These are phyloP conservation scores for Arthrobotrys pseudoclavata DNA, from an alignment of 2,329 filamentous ascomycete genomes.

Conservation along the genomic window DNA sequence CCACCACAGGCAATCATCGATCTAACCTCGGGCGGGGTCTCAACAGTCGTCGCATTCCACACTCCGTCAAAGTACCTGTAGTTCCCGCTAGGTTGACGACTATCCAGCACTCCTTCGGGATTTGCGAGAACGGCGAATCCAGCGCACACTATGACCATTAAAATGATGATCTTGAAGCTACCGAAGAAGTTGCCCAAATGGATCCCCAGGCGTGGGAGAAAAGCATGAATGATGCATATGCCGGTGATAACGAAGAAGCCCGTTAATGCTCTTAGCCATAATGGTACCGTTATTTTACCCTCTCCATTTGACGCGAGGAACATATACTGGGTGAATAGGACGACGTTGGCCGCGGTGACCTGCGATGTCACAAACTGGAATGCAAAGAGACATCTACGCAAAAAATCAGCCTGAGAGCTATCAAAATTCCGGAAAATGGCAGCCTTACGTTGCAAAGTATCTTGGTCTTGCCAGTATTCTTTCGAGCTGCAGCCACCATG, in stretches of 20 bases:
- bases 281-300: conserved; percentile 21
- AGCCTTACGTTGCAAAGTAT: conserved; percentile 70
- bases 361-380: conserved; percentile 57
- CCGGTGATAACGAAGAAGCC: conserved; percentile 57
- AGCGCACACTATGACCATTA: conserved; percentile 65
- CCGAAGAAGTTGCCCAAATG: conserved; percentile 66
- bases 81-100: conserved; percentile 43
- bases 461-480: conserved; percentile 73
- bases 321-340: conserved; percentile 56
- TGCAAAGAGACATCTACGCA: conserved; percentile 48
- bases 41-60: conserved; percentile 56
- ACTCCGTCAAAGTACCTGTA: conserved; percentile 48
- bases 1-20: conserved; percentile 47
- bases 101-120: conserved; percentile 36
- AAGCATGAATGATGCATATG: conserved; percentile 65
- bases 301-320: conserved; percentile 47
- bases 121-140: conserved; percentile 65
- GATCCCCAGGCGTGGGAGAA: conserved; percentile 64
- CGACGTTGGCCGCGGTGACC: conserved; percentile 54
- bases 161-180: conserved; percentile 65
- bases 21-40: conserved; percentile 39
- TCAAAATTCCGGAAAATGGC: neutral
- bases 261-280: conserved; percentile 50
- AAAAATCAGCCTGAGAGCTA: conserved; percentile 1
- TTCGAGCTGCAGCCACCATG: conserved; percentile 70